Evolutionary conservation across 768 basidiomycete species (phyloP).

Genomic region (Multifurca ochricompacta): DNA sequence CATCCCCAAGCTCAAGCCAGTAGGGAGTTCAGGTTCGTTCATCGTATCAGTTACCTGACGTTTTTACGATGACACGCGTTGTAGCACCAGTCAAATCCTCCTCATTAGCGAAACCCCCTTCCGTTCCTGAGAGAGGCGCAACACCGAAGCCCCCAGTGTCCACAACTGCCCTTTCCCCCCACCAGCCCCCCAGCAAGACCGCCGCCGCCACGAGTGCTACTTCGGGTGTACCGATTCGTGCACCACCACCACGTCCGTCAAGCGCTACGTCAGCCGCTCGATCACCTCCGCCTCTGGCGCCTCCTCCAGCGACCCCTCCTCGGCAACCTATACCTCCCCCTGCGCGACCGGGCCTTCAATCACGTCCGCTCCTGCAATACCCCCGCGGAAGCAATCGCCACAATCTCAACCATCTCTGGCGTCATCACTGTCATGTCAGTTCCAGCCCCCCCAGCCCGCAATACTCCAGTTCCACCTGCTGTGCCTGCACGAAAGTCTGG

Average conservation of each 20-base stretch:
- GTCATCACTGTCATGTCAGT: background rate
- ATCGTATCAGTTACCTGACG: background rate
- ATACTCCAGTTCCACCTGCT: background rate
- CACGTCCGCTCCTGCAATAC: slow-evolving; percentile 23
- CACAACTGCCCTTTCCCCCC: slow-evolving; percentile 23
- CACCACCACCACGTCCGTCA: slow-evolving; percentile 28
- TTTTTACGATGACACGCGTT: background rate
- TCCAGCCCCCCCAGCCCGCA: slow-evolving; percentile 18
- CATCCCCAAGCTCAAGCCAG: slow-evolving; percentile 82
- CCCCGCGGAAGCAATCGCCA: slow-evolving; percentile 19
- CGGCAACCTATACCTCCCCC: slow-evolving; percentile 29
- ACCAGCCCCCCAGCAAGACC: slow-evolving; percentile 27
- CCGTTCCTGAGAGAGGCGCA: slow-evolving; percentile 31
- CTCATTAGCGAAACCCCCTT: slow-evolving; percentile 17
- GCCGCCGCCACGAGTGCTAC: slow-evolving; percentile 15
- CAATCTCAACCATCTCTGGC: slow-evolving; percentile 19
- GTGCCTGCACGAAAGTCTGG: slow-evolving; percentile 19
- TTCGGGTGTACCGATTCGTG: slow-evolving; percentile 18
- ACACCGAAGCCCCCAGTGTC: slow-evolving; percentile 25
- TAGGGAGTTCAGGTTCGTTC: slow-evolving; percentile 35
- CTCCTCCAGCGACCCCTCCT: slow-evolving; percentile 33
- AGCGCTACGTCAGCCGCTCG: slow-evolving; percentile 30
- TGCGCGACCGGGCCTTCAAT: slow-evolving; percentile 27
- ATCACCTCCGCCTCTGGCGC: slow-evolving; percentile 19
- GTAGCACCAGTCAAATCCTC: slow-evolving; percentile 22